Base-by-base conservation (phyloP, 805 yeast species). In the Hemisphaericaspora nanyangensis region DNA sequence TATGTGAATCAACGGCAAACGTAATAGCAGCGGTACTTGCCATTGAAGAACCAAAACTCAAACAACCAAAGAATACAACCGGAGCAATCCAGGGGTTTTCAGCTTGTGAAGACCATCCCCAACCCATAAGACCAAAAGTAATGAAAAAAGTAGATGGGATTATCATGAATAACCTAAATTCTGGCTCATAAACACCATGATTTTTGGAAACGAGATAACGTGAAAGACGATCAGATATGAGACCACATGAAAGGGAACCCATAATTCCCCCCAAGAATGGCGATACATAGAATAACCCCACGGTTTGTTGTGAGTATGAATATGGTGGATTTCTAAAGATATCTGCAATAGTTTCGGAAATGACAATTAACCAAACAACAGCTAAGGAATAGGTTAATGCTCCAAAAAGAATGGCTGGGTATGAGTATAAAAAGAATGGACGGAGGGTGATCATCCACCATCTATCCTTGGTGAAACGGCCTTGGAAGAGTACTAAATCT, bases 21-120 rank as follows among this genome's bases (percentile, higher is more conserved):
- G 84, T 77, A 42, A 78, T 78, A 20, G 80, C 77, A 1, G 80
- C 74, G 6, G 84, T 79, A 19, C 81, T 74, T 1, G 80, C 80
- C 47, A 79, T 60, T 2, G 80, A 72, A 43, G 80, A 73, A 6
- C 84, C 85, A 56, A 78, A 79, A 15, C 80, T 73, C 25, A 77
- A 59, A 31, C 77, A 58, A 0, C 79, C 82, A 47, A 78, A 66
- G 50, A 79, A 76, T 0, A 79, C 51, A 2, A 79, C 68, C 1
- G 83, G 83, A 1, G 74, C 83, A 37, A 74, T 61, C 84, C 83
- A 76, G 7, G 55, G 46, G 48, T 76, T 78, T 13, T 61, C 49
- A 4, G 54, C 63, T 17, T 63, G 55, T 0, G 78, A 55, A 2
- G 81, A 63, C 83, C 84, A 79, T 4, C 85, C 85, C 51, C 74